Conservation (phyloP, 2,329 filamentous ascomycete species). For the Fusarium newnesense region DNA sequence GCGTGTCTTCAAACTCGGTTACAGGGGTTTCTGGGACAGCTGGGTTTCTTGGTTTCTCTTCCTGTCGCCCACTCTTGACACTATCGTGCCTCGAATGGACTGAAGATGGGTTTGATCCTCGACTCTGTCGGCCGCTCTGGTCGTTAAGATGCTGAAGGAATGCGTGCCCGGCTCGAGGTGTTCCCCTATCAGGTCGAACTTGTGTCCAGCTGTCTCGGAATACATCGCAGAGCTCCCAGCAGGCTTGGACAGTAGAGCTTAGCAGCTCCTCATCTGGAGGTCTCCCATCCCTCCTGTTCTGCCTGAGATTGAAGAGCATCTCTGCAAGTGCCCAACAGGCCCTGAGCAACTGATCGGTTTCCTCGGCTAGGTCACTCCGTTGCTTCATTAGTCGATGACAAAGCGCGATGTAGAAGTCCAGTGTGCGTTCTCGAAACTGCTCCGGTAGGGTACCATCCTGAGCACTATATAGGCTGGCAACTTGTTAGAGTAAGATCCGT, state of each 20-base stretch:
- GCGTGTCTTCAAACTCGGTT: constrained; percentile 93
- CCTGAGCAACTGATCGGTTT: constrained; percentile 84
- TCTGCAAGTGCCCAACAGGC: constrained; percentile 93
- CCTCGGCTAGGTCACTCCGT: constrained; percentile 78
- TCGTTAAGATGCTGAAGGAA: constrained; percentile 71
- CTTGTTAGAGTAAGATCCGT: constrained; percentile 41
- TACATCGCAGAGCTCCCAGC: constrained; percentile 93
- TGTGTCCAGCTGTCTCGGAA: constrained; percentile 94
- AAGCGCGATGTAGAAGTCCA: constrained; percentile 94
- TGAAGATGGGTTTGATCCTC: constrained; percentile 62
- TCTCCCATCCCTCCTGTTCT: constrained; percentile 80
- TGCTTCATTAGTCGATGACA: constrained; percentile 98
- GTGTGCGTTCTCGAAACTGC: constrained; percentile 85
- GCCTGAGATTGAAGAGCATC: constrained; percentile 90
- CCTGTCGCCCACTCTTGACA: constrained; percentile 56
- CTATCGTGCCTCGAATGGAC: constrained; percentile 64
- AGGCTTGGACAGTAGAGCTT: constrained; percentile 88
- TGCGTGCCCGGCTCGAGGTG: constrained; percentile 82
- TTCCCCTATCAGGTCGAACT: constrained; percentile 84
- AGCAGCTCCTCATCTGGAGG: constrained; percentile 84
- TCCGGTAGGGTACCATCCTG: constrained; percentile 85
- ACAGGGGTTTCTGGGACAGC: constrained; percentile 87
- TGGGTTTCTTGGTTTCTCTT: constrained; percentile 61
- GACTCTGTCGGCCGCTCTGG: constrained; percentile 59
- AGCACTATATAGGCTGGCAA: constrained; percentile 80